These are phyloP conservation scores for Lanzia echinophila DNA, from an alignment of 2,329 filamentous ascomycete genomes.

Conservation along the genomic window DNA sequence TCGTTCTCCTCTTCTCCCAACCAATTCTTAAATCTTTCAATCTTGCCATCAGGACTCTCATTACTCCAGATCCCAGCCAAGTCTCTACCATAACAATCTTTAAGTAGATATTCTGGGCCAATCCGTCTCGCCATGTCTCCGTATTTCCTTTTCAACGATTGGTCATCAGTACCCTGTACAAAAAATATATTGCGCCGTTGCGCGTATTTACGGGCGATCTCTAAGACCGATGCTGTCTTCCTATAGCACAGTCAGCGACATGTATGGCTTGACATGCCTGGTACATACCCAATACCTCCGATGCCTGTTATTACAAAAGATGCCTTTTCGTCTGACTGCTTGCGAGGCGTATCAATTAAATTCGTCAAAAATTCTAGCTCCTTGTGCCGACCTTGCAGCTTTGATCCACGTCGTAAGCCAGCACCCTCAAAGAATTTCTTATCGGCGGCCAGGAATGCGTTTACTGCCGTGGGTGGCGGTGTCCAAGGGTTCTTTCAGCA, in stretches of 20 bases:
- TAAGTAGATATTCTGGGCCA: neutral
- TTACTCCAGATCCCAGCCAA: neutral
- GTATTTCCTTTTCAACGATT: neutral
- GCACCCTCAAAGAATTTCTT: neutral
- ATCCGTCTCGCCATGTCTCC: neutral
- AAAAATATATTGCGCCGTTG: too few species aligned
- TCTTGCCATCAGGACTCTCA: too few species aligned
- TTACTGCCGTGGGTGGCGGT: too few species aligned
- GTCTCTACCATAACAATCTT: neutral
- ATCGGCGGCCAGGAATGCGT: neutral
- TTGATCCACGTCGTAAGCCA: neutral
- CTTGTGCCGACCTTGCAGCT: neutral
- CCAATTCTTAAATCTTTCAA: neutral
- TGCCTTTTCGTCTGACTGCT: neutral
- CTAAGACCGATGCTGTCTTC: too few species aligned
- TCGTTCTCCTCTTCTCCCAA: neutral
- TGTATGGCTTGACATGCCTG: neutral
- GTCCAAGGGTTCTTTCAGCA: too few species aligned
- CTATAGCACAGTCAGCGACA: neutral
- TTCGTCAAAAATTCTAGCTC: neutral
- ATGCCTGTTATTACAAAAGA: neutral
- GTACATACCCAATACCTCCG: conserved; percentile 1
- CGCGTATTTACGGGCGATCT: too few species aligned
- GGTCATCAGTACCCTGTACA: neutral
- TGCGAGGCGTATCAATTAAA: too few species aligned